phyloP scores from a whole-genome alignment of 2,329 filamentous ascomycete species.

The Ophiocordyceps camponoti-leonardi region DNA sequence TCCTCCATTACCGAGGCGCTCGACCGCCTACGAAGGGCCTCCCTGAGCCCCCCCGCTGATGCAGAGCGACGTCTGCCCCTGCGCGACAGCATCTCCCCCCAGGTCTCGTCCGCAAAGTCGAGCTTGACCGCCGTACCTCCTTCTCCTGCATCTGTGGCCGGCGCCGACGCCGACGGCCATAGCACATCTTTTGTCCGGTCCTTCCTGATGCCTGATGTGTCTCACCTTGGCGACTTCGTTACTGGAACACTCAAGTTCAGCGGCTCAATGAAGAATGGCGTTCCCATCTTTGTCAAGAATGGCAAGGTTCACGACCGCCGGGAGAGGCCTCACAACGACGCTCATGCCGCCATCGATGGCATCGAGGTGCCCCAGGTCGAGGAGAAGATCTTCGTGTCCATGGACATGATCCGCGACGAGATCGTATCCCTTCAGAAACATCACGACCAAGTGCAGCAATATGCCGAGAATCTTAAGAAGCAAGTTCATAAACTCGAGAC shows the following conservation, averaged over 20 bases:
- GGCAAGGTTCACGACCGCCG: conserved; percentile 29
- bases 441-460: conserved; percentile 35
- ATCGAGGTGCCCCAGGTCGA: conserved; percentile 34
- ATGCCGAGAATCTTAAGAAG: conserved; percentile 33
- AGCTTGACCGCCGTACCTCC: conserved; percentile 23
- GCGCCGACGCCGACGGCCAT: conserved; percentile 13
- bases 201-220: conserved; percentile 36
- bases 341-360: conserved; percentile 32
- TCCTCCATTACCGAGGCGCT: conserved; percentile 17
- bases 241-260: conserved; percentile 35
- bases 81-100: conserved; percentile 13
- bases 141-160: conserved; percentile 16
- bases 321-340: conserved; percentile 13
- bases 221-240: conserved; percentile 38
- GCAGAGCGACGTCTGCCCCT: conserved; percentile 7
- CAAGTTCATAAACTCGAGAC: conserved; percentile 32
- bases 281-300: conserved; percentile 37
- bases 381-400: conserved; percentile 39
- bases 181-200: conserved; percentile 28
- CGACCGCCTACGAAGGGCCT: conserved; percentile 17
- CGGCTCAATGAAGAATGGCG: conserved; percentile 32
- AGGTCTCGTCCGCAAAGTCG: conserved; percentile 21
- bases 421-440: conserved; percentile 37
- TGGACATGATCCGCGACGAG: conserved; percentile 44
- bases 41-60: conserved; percentile 12